Evolutionary conservation across 176 grass and related monocot species (phyloP).

Genomic region (Thinopyrum elongatum): DNA sequence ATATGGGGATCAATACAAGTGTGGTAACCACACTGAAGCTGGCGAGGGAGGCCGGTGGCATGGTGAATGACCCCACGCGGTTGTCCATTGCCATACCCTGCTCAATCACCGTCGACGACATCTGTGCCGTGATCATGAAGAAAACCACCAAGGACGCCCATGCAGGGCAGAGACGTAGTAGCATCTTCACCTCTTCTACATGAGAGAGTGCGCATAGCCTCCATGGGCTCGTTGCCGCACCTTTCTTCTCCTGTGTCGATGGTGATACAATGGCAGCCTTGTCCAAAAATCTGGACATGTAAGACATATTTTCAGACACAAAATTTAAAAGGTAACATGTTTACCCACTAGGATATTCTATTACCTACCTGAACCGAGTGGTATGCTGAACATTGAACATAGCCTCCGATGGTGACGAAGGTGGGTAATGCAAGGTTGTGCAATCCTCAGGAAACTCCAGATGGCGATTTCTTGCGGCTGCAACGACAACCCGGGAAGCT

Average conservation of each 20-base stretch:
- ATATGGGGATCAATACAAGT: constrained; percentile 30
- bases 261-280: constrained; percentile 41
- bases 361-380: background rate
- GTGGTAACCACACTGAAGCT: constrained; percentile 18
- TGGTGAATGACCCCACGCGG: background rate
- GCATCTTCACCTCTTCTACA: constrained; percentile 59
- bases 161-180: constrained; percentile 13
- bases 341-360: background rate
- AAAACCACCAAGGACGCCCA: constrained; percentile 36
- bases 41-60: constrained; percentile 43
- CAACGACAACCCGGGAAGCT: constrained; percentile 44
- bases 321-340: background rate
- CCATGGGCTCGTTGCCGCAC: background rate
- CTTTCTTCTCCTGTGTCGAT: background rate
- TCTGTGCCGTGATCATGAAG: constrained; percentile 30
- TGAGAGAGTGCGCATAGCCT: constrained; percentile 48
- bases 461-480: constrained; percentile 24
- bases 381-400: background rate
- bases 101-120: constrained; percentile 43
- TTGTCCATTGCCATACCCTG: constrained; percentile 51
- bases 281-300: constrained; percentile 42
- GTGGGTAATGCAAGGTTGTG: background rate
- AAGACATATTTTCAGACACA: background rate
- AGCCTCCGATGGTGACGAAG: background rate
- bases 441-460: constrained; percentile 11